Base-by-base conservation (phyloP, 257 asterid genomes). In the Osmanthus fragrans region DNA sequence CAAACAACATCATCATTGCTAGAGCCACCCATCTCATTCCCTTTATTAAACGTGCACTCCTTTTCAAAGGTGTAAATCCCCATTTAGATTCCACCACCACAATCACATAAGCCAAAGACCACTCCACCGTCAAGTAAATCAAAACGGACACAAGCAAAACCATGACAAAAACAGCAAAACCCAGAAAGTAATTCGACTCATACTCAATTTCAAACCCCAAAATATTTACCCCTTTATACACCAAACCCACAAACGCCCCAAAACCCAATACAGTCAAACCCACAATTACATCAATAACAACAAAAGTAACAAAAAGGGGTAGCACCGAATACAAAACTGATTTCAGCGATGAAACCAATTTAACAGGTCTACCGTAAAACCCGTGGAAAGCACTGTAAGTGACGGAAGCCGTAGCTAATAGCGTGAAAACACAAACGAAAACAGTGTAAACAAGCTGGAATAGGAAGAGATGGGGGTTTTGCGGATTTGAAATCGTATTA, bases 331-430 rank as follows among this genome's bases (percentile, higher is more conserved):
- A 77, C n/a, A 83, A 25, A 18, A 87, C 72, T 0, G 94, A 89
- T 63, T 87, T 83, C 36, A 94, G 72, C 2, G 98, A 86, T 36
- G 89, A 71, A 3, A 80, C 9, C 5, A 92, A 70, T 18, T 80
- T 81, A 19, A 90, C 85, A 21, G 97, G 97, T 64, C 87, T 84
- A 11, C 88, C 83, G 64, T 88, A 82, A 78, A 89, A 88, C 4
- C 91, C 97, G 58, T 83, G 86, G 80, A 88, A 85, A 68, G 94
- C 79, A 84, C 86, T 85, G 83, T 86, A 80, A 45, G 90, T 85
- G 87, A 92, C 83, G 1, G 94, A 83, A 2, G 93, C 76, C 9
- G 81, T 66, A 65, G 93, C 90, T 32, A 82, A 85, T 19, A 85
- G 63, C 76, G 83, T 72, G 18, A 88, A 64, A 32, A 85, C n/a